Evolutionary conservation across 2,329 filamentous ascomycete genomes (phyloP).

Genomic region (Colletotrichum sojae): DNA sequence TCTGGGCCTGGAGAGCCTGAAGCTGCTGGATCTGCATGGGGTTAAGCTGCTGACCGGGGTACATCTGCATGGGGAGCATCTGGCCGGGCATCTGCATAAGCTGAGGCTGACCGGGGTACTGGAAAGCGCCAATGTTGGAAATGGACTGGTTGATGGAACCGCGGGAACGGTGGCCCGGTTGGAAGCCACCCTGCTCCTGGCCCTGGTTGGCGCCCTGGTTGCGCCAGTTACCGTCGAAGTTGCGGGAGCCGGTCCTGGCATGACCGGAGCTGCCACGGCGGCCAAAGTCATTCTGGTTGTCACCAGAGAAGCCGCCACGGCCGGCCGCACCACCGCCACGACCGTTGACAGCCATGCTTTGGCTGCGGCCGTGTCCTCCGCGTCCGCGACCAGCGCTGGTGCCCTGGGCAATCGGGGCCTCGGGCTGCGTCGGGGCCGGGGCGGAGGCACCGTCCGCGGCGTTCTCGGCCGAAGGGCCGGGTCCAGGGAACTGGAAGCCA

Average conservation of each 20-base stretch:
- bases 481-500: slow-evolving; percentile 93
- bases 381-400: slow-evolving; percentile 67
- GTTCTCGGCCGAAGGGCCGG: slow-evolving; percentile 74
- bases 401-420: slow-evolving; percentile 56
- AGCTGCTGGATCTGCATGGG: slow-evolving; percentile 91
- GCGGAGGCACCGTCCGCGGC: slow-evolving; percentile 62
- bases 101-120: slow-evolving; percentile 89
- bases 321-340: slow-evolving; percentile 76
- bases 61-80: slow-evolving; percentile 89
- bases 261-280: slow-evolving; percentile 77
- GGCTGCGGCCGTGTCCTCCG: slow-evolving; percentile 80
- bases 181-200: slow-evolving; percentile 84
- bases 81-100: slow-evolving; percentile 89
- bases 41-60: slow-evolving; percentile 87
- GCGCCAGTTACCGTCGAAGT: slow-evolving; percentile 98
- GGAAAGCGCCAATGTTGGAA: slow-evolving; percentile 86
- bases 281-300: slow-evolving; percentile 74
- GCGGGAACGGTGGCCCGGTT: slow-evolving; percentile 90
- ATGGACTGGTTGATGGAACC: slow-evolving; percentile 88
- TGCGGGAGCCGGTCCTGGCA: slow-evolving; percentile 85
- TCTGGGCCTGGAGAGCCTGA: slow-evolving; percentile 90
- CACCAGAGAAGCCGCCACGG: slow-evolving; percentile 72
- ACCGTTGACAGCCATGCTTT: slow-evolving; percentile 82
- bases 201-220: slow-evolving; percentile 80
- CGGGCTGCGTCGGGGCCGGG: slow-evolving; percentile 51